Evolutionary conservation across 345 rosid genomes (phyloP).

Genomic region (Eucalyptus shirleyi): DNA sequence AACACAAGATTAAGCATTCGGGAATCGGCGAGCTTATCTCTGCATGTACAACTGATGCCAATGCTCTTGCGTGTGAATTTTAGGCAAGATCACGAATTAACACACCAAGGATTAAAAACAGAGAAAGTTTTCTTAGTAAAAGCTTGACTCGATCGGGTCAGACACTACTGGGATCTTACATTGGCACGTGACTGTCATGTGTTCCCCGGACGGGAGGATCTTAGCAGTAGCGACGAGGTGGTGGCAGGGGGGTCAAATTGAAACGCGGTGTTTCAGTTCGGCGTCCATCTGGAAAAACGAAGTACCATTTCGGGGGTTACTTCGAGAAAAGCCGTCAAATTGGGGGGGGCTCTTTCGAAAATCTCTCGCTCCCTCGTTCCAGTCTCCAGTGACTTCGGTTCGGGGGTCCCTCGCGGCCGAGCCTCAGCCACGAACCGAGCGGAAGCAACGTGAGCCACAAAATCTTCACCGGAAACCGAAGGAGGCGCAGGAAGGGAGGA

Average conservation of each 20-base stretch:
- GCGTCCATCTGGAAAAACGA: neutral
- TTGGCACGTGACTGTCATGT: neutral
- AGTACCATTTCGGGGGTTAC: neutral
- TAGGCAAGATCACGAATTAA: too few relatives aligned
- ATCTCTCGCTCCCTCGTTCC: neutral
- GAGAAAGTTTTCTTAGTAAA: neutral
- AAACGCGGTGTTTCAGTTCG: neutral
- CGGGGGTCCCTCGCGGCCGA: too few relatives aligned
- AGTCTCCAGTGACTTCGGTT: too few relatives aligned
- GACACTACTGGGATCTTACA: neutral
- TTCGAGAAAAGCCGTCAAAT: neutral
- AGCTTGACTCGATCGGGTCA: neutral
- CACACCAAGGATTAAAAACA: neutral
- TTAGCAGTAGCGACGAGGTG: neutral
- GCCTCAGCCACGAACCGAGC: too few relatives aligned
- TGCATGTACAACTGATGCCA: fast-evolving
- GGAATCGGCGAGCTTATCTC: neutral
- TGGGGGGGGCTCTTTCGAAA: neutral
- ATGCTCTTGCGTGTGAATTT: neutral
- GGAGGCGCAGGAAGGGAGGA: too few relatives aligned
- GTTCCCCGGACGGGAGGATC: neutral
- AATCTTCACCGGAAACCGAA: too few relatives aligned
- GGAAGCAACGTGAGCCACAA: too few relatives aligned
- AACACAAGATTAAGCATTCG: neutral
- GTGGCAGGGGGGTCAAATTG: neutral